Evolutionary conservation across 306 rosid species (phyloP).

Genomic region (Nissolia schottii): DNA sequence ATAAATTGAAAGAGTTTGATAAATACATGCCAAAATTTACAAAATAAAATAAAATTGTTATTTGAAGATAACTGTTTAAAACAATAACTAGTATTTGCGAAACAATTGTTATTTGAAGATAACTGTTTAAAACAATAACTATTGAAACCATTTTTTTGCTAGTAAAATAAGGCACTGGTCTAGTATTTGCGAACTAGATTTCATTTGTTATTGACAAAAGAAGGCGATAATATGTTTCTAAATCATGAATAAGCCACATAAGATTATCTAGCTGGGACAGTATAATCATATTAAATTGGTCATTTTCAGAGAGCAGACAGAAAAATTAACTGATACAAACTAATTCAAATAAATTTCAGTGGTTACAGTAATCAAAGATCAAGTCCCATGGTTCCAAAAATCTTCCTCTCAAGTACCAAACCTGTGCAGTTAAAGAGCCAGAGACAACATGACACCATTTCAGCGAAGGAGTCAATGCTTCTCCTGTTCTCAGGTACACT

Average conservation of each 20-base stretch:
- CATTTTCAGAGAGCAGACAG: conserved; percentile 17
- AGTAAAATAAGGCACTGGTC: not conserved
- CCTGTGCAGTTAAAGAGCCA: conserved; percentile 32
- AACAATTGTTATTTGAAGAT: no score
- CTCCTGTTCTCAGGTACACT: conserved; percentile 42
- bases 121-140: no score
- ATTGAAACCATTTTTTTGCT: not conserved
- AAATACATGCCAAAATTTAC: not conserved
- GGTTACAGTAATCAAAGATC: conserved; percentile 40
- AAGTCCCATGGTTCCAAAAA: conserved; percentile 30
- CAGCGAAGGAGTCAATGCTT: conserved; percentile 28
- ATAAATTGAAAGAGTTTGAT: not conserved
- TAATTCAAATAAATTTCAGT: conserved; percentile 29
- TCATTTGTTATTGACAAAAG: no score
- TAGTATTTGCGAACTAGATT: not conserved
- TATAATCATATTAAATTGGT: conserved; percentile 5
- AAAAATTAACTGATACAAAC: conserved; percentile 30
- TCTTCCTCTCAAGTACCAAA: conserved; percentile 32
- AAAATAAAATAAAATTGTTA: no score
- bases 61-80: no score
- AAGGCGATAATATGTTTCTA: not conserved
- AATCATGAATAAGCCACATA: not conserved
- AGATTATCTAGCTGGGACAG: not conserved
- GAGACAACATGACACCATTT: conserved; percentile 20
- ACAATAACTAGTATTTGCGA: no score